These are phyloP conservation scores for Cutaneotrichosporon daszewskae DNA, from an alignment of 1,284 basidiomycete species.

Conservation along the genomic window DNA sequence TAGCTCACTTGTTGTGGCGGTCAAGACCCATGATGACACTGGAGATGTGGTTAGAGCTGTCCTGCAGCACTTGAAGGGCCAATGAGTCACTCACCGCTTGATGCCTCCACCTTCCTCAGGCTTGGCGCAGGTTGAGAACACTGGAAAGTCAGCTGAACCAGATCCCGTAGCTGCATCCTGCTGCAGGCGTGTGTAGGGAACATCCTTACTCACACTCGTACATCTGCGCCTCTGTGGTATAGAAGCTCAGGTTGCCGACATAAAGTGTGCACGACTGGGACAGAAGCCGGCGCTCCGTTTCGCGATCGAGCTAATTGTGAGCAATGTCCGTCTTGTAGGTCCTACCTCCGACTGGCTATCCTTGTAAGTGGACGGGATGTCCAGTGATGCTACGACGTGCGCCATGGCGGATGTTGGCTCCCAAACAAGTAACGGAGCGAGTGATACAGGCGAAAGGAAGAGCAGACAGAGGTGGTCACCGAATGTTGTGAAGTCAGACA, in stretches of 20 bases:
- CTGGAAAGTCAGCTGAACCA: no score
- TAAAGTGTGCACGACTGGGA: constrained; percentile 55
- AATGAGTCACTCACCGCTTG: constrained; percentile 73
- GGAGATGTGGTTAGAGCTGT: neutral
- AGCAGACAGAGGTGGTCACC: no score
- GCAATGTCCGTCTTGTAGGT: constrained; percentile 1
- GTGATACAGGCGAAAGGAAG: no score
- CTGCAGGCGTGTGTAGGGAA: neutral
- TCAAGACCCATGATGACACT: constrained; percentile 98
- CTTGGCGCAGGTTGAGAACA: constrained; percentile 87
- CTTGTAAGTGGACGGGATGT: constrained; percentile 92
- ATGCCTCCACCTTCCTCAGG: constrained; percentile 90
- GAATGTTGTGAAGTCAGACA: no score
- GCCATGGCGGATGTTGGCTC: constrained; percentile 57
- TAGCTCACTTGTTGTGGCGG: constrained; percentile 75
- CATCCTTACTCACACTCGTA: constrained; percentile 64
- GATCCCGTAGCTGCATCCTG: constrained; percentile 5
- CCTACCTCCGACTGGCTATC: constrained; percentile 71
- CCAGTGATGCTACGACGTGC: constrained; percentile 74
- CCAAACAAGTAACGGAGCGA: neutral
- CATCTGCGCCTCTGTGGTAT: constrained; percentile 98
- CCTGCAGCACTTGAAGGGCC: no score
- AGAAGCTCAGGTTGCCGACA: constrained; percentile 95
- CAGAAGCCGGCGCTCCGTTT: constrained; percentile 51
- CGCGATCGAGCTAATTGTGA: constrained; percentile 37